Conservation (phyloP, 306 rosid genomes). For the Malus fusca region DNA sequence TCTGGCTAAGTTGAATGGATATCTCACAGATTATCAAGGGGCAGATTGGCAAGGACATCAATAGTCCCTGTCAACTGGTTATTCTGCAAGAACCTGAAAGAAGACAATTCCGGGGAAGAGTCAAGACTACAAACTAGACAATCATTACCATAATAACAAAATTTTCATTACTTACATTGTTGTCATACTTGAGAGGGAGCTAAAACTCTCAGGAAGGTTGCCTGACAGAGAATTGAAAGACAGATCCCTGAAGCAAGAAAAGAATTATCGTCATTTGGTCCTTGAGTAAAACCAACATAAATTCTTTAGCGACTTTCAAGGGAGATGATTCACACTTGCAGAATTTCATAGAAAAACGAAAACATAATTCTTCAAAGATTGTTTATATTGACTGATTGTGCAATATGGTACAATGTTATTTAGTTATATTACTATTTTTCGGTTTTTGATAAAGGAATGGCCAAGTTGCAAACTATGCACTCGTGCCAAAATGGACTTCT, state of each 20-base stretch:
- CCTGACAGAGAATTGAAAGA: conserved; percentile 76
- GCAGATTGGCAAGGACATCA: conserved; percentile 74
- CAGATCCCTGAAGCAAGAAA: conserved; percentile 66
- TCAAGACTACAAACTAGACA: conserved; percentile 18
- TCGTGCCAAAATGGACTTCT: conserved; percentile 1
- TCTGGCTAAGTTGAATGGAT: conserved; percentile 16
- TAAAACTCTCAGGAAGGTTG: conserved; percentile 70
- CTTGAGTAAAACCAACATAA: neutral
- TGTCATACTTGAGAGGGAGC: conserved; percentile 64
- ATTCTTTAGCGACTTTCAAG: neutral
- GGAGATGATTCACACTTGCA: neutral
- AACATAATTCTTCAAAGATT: neutral
- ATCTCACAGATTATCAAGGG: conserved; percentile 65
- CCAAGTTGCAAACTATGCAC: neutral
- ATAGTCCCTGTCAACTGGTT: conserved; percentile 85
- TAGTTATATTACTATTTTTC: neutral
- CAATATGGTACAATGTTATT: neutral
- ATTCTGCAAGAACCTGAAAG: conserved; percentile 68
- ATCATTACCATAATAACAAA: neutral
- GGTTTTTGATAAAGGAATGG: neutral
- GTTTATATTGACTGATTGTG: neutral
- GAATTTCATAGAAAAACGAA: neutral
- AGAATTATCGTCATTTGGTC: conserved; percentile 14
- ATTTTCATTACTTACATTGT: neutral
- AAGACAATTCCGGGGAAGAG: conserved; percentile 17